Base-by-base conservation (phyloP, 139 green algal genomes). In the Pseudopediastrum boryanum region DNA sequence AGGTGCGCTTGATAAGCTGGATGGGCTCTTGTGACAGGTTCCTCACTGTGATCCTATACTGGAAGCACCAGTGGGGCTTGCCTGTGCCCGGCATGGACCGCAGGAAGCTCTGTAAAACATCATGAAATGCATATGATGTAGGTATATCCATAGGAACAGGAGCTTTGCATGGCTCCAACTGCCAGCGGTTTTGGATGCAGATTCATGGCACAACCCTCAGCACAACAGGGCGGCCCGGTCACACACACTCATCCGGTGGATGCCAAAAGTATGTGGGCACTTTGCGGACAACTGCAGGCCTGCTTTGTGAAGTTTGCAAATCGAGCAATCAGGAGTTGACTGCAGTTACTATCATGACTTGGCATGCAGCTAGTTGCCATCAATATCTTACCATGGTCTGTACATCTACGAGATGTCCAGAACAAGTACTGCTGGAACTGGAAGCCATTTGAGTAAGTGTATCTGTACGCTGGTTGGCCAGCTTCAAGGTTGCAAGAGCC, bases 21-120 rank as follows among this genome's bases (percentile, higher is more conserved):
- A 76, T 6, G 25, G 68, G 68, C 68, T 76, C 68, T 36, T 64
- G 35, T 33, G 23, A 36, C 23, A 7, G 44, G 31, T 76, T 76
- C 21, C 16, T 46, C 7, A 76, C 46, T 33, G 2, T 23, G 33
- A 76, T 19, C 31, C 46, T 35, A 50, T 76, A 76, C 4, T 50
- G 35, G 23, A 50, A 76, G 48, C 63, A 50, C 64, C 64, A 71
- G 25, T 39, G 63, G 31, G 46, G 31, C n/a, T n/a, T n/a, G n/a
- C 68, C 48, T 33, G 16, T 76, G 10, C 2, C 23, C 46, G 33
- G 19, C 35, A n/a, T 43, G 13, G 68, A 35, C 13, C 62, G 29
- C 46, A 76, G 68, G 48, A 48, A 76, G 48, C 68, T 76, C 68
- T 76, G 64, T 12, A 35, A 8, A 2, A 19, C 1, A 5, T 13